phyloP scores from a whole-genome alignment of 2,329 filamentous ascomycete genomes.

The Aspergillus hortae region DNA sequence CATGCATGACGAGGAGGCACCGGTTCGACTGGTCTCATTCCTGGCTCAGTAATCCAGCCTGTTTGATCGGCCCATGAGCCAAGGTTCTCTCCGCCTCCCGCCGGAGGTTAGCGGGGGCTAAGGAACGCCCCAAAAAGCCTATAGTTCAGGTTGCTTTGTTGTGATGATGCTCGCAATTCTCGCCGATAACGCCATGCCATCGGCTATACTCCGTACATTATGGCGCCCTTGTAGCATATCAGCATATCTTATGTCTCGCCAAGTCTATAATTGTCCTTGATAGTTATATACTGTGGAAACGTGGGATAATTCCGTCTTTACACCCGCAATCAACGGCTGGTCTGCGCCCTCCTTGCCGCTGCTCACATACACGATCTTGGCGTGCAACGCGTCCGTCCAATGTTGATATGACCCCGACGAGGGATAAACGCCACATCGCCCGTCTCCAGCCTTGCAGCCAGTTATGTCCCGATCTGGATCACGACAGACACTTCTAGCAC shows the following conservation, averaged over 20 bases:
- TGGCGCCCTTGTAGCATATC: too few relatives aligned
- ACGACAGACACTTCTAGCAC: slow-evolving; percentile 37
- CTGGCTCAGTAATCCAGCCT: background rate
- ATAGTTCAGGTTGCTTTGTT: background rate
- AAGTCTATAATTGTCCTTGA: background rate
- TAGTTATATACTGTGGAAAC: slow-evolving; percentile 12
- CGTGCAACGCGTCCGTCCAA: slow-evolving; percentile 25
- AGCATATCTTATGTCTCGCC: background rate
- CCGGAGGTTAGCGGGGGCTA: background rate
- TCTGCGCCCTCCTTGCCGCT: slow-evolving; percentile 18
- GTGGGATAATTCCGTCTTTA: slow-evolving; percentile 18
- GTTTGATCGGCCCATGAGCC: background rate
- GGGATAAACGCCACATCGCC: slow-evolving; percentile 43
- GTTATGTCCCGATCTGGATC: slow-evolving; percentile 31
- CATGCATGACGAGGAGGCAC: too few relatives aligned
- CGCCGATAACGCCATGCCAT: too few relatives aligned
- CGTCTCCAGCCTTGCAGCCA: slow-evolving; percentile 24
- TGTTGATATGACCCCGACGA: slow-evolving; percentile 30
- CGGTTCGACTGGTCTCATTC: background rate
- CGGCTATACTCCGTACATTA: too few relatives aligned
- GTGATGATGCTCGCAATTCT: too few relatives aligned
- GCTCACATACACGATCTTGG: slow-evolving; percentile 22
- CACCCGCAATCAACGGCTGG: slow-evolving; percentile 13
- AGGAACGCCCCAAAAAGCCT: too few relatives aligned
- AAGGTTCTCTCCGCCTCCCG: background rate